These are phyloP conservation scores for Trametes coccinea DNA, from an alignment of 768 basidiomycete species.

Conservation along the genomic window DNA sequence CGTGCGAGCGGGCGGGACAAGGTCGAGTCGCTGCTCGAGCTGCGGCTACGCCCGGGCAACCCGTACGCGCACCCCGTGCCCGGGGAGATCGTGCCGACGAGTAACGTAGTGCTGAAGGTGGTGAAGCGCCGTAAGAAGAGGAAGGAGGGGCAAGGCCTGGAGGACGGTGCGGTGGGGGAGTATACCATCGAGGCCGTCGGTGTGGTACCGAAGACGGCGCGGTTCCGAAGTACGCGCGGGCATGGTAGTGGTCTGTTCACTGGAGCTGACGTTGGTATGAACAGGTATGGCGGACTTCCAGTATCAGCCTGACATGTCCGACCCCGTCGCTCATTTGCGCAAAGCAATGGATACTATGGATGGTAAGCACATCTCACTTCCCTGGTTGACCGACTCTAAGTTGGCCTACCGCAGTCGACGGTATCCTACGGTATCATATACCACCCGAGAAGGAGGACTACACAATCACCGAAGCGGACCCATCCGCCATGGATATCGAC, in stretches of 20 bases:
- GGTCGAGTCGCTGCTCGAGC: constrained; percentile 68
- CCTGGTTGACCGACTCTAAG: not conserved
- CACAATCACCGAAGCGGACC: constrained; percentile 33
- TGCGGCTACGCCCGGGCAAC: constrained; percentile 71
- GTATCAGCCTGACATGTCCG: constrained; percentile 72
- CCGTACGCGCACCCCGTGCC: constrained; percentile 82
- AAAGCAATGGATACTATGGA: constrained; percentile 78
- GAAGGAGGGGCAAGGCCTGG: constrained; percentile 24
- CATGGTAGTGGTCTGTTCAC: not conserved
- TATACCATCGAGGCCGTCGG: constrained; percentile 77
- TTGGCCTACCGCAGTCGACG: constrained; percentile 53
- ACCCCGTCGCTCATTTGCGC: constrained; percentile 70
- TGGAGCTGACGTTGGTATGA: not conserved
- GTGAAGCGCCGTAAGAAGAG: constrained; percentile 65
- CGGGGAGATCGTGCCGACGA: constrained; percentile 74
- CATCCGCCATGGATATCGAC: constrained; percentile 50
- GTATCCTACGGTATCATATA: constrained; percentile 69
- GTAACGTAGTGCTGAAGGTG: constrained; percentile 86
- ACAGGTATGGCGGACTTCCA: constrained; percentile 94
- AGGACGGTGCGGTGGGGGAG: constrained; percentile 53
- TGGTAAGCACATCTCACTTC: constrained; percentile 45
- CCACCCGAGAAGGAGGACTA: constrained; percentile 71
- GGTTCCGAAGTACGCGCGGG: constrained; percentile 79
- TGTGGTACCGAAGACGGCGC: constrained; percentile 73
- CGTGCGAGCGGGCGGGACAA: constrained; percentile 53